A percentile compares a stretch with the other conserved stretches of the same genome.
Evolutionary conservation across 1,284 basidiomycete genomes (phyloP).

Genomic region (Ganoderma lingzhi): DNA sequence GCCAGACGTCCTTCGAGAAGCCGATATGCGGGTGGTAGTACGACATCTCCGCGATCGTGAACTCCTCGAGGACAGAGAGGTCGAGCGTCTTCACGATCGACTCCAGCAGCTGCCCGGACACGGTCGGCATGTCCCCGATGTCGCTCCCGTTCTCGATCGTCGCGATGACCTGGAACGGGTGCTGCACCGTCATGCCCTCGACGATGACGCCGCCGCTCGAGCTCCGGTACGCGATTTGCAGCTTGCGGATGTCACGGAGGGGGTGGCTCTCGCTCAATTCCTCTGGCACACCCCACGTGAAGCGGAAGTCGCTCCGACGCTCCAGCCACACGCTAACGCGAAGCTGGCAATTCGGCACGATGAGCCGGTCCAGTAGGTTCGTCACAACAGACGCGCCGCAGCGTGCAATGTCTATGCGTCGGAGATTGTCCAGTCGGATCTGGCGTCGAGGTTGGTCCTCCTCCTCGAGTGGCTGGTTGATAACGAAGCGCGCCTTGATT

Average conservation of each 20-base stretch:
- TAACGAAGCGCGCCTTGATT: constrained; percentile 36
- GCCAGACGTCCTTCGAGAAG: constrained; percentile 39
- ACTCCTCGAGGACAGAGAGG: constrained; percentile 40
- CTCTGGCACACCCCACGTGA: constrained; percentile 40
- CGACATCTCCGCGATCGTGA: constrained; percentile 39
- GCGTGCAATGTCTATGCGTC: constrained; percentile 38
- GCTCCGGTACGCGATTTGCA: constrained; percentile 38
- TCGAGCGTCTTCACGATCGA: constrained; percentile 38
- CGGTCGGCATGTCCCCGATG: constrained; percentile 41
- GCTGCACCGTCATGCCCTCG: constrained; percentile 32
- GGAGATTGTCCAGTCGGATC: constrained; percentile 37
- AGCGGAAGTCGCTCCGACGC: constrained; percentile 40
- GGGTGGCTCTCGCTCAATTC: constrained; percentile 35
- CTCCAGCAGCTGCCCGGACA: constrained; percentile 38
- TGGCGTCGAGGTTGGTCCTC: constrained; percentile 32
- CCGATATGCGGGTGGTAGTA: constrained; percentile 38
- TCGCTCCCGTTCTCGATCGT: constrained; percentile 33
- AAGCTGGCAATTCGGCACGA: constrained; percentile 39
- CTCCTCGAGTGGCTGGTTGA: constrained; percentile 27
- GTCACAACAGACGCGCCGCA: constrained; percentile 34
- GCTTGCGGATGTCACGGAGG: constrained; percentile 37
- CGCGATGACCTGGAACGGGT: constrained; percentile 39
- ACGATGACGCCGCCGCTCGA: constrained; percentile 42
- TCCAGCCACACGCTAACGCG: constrained; percentile 40
- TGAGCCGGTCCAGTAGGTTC: constrained; percentile 37